These are phyloP conservation scores for Lactarius sp. DNA, from an alignment of 768 basidiomycete species.

Conservation along the genomic window DNA sequence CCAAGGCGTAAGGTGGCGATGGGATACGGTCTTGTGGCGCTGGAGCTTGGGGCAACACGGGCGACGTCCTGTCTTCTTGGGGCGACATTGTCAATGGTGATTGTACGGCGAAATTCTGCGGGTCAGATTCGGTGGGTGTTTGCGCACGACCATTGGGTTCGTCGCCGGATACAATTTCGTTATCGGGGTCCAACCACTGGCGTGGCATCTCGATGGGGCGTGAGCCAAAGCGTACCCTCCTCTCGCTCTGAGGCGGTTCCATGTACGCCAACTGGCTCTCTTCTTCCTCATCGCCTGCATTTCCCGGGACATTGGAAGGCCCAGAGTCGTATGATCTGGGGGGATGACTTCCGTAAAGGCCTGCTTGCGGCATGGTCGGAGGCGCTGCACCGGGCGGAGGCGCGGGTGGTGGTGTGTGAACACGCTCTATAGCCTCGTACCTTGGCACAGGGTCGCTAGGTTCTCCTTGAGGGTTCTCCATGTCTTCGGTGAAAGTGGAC, in stretches of 20 bases:
- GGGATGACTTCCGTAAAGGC: slow-evolving; percentile 9
- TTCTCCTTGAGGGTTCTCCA: slow-evolving; percentile 4
- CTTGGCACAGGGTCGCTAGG: slow-evolving; percentile 36
- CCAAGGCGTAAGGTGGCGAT: slow-evolving; percentile 20
- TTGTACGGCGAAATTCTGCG: neutral
- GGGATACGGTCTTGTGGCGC: slow-evolving; percentile 4
- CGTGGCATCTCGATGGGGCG: slow-evolving; percentile 21
- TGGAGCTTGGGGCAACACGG: neutral
- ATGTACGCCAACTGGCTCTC: slow-evolving; percentile 32
- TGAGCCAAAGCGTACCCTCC: slow-evolving; percentile 16
- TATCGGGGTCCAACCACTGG: neutral
- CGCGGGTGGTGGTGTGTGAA: slow-evolving; percentile 36
- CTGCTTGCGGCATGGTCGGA: slow-evolving; percentile 25
- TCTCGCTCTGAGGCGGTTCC: slow-evolving; percentile 15
- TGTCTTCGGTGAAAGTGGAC: slow-evolving; percentile 19
- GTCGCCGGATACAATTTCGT: neutral
- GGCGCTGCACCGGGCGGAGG: slow-evolving; percentile 44
- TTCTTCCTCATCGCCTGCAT: slow-evolving; percentile 25
- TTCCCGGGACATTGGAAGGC: slow-evolving; percentile 15
- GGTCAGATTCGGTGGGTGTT: neutral
- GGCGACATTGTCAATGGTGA: neutral
- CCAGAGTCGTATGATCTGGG: slow-evolving; percentile 1
- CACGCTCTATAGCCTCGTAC: slow-evolving; percentile 35
- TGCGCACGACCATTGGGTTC: neutral
- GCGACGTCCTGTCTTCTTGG: neutral